Evolutionary conservation across 768 basidiomycete genomes (phyloP).

Genomic region (Daedaleopsis sinensis): DNA sequence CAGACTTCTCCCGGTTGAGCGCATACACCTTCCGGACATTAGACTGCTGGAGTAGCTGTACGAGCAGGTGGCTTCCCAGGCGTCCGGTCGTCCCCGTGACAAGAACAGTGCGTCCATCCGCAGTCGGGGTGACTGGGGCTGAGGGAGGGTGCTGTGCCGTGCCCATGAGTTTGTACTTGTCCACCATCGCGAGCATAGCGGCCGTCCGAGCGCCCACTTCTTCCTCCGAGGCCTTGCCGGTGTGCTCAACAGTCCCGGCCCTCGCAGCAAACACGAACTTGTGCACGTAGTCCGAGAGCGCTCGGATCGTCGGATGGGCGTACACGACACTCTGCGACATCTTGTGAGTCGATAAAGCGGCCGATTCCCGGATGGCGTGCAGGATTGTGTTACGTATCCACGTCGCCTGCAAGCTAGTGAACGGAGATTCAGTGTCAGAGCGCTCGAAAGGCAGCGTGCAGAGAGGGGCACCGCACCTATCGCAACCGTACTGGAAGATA

Average conservation of each 20-base stretch:
- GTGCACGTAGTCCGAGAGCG: slow-evolving; percentile 26
- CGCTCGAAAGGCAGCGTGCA: no score
- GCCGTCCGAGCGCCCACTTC: not conserved
- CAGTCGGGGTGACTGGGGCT: not conserved
- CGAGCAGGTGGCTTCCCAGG: slow-evolving; percentile 32
- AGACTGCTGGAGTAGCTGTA: slow-evolving; percentile 21
- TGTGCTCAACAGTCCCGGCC: not conserved
- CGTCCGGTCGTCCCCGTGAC: slow-evolving; percentile 40
- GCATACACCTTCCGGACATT: slow-evolving; percentile 29
- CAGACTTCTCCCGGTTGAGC: slow-evolving; percentile 24
- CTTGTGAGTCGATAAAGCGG: slow-evolving; percentile 10
- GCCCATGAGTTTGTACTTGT: slow-evolving; percentile 39
- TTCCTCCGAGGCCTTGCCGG: not conserved
- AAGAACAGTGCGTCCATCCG: slow-evolving; percentile 25
- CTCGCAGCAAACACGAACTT: slow-evolving; percentile 6
- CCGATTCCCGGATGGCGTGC: slow-evolving; percentile 29
- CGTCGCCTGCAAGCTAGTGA: slow-evolving; percentile 33
- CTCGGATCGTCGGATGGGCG: slow-evolving; percentile 42
- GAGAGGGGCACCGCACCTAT: slow-evolving; percentile 33
- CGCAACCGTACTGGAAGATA: slow-evolving; percentile 45
- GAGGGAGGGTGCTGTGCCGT: slow-evolving; percentile 4
- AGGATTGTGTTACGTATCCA: slow-evolving; percentile 37
- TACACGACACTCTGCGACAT: slow-evolving; percentile 39
- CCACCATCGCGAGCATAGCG: slow-evolving; percentile 42
- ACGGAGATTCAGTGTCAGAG: not conserved